Conservation (phyloP, 148 eudicot species). For the Nepenthes mirabilis region DNA sequence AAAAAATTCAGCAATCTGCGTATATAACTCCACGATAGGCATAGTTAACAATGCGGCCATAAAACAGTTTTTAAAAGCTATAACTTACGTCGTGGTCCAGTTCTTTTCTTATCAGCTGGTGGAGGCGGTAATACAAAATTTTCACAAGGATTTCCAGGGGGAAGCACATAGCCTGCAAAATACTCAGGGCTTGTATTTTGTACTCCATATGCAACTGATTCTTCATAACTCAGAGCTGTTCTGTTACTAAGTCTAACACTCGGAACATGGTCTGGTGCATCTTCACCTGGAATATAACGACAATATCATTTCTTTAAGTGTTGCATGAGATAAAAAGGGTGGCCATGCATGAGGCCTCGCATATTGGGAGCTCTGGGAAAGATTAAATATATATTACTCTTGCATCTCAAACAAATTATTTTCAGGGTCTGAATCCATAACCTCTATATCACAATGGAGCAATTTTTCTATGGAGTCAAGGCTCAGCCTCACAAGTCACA, state of each 20-base stretch:
- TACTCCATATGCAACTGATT: conserved; percentile 4
- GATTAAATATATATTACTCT: too few relatives aligned
- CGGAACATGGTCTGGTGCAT: conserved; percentile 23
- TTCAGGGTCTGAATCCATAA: too few relatives aligned
- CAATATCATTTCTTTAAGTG: too few relatives aligned
- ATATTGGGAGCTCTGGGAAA: too few relatives aligned
- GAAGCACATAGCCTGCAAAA: conserved; percentile 83
- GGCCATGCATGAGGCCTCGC: too few relatives aligned
- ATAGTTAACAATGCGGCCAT: background rate
- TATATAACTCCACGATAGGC: background rate
- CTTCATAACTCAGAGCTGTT: conserved; percentile 10
- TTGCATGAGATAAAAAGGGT: too few relatives aligned
- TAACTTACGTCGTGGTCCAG: conserved; percentile 92
- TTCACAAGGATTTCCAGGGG: conserved; percentile 94
- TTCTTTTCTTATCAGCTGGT: conserved; percentile 81
- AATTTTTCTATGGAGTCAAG: too few relatives aligned
- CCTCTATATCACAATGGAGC: too few relatives aligned
- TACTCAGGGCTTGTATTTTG: conserved; percentile 28
- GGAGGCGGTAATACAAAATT: conserved; percentile 83
- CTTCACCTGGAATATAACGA: conserved; percentile 37
- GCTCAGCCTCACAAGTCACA: too few relatives aligned
- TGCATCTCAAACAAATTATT: too few relatives aligned
- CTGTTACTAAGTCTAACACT: conserved; percentile 24
- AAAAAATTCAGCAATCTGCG: background rate
- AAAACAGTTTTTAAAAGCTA: conserved; percentile 2